Percentiles rank a stretch among this genome's conserved stretches.
These are phyloP conservation scores for Leptodermis oblonga DNA, from an alignment of 257 asterid species.

Conservation along the genomic window DNA sequence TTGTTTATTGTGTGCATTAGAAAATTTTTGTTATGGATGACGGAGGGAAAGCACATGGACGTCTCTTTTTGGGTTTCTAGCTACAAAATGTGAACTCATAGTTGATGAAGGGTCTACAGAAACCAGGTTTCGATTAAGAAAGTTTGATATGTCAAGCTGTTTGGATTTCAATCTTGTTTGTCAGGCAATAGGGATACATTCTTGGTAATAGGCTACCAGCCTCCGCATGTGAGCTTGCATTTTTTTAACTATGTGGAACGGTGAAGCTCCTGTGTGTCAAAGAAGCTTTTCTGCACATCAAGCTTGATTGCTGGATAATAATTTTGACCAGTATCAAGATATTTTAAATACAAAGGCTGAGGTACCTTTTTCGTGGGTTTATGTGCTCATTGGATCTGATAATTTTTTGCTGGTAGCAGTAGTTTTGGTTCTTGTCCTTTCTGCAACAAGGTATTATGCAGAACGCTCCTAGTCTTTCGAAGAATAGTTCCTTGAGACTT, in stretches of 20 bases:
- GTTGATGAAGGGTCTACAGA: not conserved
- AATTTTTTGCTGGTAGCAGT: conserved; percentile 25
- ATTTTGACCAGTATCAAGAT: not conserved
- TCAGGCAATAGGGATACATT: not conserved
- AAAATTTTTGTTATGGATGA: not conserved
- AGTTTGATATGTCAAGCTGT: no score
- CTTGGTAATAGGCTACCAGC: not conserved
- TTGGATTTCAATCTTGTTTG: no score
- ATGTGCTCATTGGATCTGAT: conserved; percentile 19
- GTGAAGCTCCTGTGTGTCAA: not conserved
- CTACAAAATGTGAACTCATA: not conserved
- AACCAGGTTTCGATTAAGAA: not conserved
- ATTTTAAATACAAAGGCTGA: conserved; percentile 31
- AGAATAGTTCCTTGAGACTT: conserved; percentile 66
- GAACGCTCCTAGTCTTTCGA: conserved; percentile 65
- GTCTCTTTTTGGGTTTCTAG: not conserved
- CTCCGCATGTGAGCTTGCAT: not conserved
- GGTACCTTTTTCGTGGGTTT: conserved; percentile 25
- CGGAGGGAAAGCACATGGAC: not conserved
- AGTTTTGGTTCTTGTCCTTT: conserved; percentile 17
- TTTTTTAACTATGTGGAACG: not conserved
- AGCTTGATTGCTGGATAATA: not conserved
- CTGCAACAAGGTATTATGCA: conserved; percentile 47
- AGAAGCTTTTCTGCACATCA: not conserved
- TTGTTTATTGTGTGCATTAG: not conserved